Evolutionary conservation across 2,329 filamentous ascomycete genomes (phyloP).

Genomic region (Trichoderma sp.): DNA sequence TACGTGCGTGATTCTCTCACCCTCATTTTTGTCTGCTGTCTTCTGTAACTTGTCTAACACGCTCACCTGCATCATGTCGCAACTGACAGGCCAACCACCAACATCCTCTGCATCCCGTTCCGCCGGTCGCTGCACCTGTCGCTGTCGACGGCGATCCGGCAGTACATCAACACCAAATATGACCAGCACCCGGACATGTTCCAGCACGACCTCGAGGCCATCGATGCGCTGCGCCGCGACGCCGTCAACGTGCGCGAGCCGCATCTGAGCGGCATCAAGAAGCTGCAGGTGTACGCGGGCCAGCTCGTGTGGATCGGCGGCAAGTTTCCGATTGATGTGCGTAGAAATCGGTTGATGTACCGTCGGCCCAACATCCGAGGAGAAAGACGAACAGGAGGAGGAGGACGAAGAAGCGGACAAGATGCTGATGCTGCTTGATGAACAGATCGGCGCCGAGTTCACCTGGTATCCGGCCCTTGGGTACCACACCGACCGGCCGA

Average conservation of each 20-base stretch:
- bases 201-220: slow-evolving; percentile 77
- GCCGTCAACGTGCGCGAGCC: slow-evolving; percentile 89
- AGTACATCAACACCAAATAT: slow-evolving; percentile 98
- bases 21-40: background rate
- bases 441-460: slow-evolving; percentile 87
- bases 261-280: slow-evolving; percentile 81
- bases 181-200: slow-evolving; percentile 99
- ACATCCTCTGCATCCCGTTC: slow-evolving; percentile 81
- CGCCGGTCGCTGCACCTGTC: slow-evolving; percentile 79
- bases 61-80: background rate
- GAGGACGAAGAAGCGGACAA: background rate
- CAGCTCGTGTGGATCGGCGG: slow-evolving; percentile 91
- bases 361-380: no score
- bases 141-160: slow-evolving; percentile 79
- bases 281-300: slow-evolving; percentile 87
- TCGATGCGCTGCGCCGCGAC: slow-evolving; percentile 79
- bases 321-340: slow-evolving; percentile 93
- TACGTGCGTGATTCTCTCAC: background rate
- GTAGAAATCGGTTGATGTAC: slow-evolving; percentile 23
- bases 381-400: background rate
- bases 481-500: slow-evolving; percentile 78
- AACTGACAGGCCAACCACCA: slow-evolving; percentile 43
- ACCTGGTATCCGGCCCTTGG: slow-evolving; percentile 94
- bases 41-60: background rate
- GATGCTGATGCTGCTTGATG: slow-evolving; percentile 22